A percentile compares a stretch with the other conserved stretches of the same genome.
Evolutionary conservation across 2,329 filamentous ascomycete genomes (phyloP).

Genomic region (Pezicula neosporulosa): DNA sequence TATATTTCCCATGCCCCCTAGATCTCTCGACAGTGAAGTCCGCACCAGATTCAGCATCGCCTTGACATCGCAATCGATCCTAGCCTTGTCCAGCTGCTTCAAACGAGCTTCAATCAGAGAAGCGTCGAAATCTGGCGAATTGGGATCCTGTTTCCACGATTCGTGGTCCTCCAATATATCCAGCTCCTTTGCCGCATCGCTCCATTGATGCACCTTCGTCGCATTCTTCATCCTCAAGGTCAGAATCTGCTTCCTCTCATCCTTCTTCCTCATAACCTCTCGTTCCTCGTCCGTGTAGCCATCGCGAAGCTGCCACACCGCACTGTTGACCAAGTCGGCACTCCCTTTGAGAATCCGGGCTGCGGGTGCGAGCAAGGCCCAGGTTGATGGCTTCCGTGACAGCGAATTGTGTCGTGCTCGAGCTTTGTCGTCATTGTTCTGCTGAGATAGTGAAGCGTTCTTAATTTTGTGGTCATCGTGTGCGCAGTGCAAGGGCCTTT

Average conservation of each 20-base stretch:
- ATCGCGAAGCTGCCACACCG: slow-evolving; percentile 22
- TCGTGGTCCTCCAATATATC: slow-evolving; percentile 79
- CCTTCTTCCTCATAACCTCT: slow-evolving; percentile 40
- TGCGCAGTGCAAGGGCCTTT: slow-evolving; percentile 13
- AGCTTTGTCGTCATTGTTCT: slow-evolving; percentile 5
- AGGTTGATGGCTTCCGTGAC: slow-evolving; percentile 5
- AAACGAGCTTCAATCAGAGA: slow-evolving; percentile 67
- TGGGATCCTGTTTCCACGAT: slow-evolving; percentile 69
- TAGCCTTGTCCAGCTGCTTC: slow-evolving; percentile 70
- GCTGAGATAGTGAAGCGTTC: slow-evolving; percentile 10
- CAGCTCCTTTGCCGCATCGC: slow-evolving; percentile 69
- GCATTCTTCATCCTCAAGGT: slow-evolving; percentile 65
- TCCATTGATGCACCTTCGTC: slow-evolving; percentile 68
- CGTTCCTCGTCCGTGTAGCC: slow-evolving; percentile 40
- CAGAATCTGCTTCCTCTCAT: slow-evolving; percentile 60
- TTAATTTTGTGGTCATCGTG: slow-evolving; percentile 4
- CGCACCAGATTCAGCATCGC: slow-evolving; percentile 79
- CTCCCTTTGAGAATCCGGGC: slow-evolving; percentile 20
- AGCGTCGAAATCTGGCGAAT: slow-evolving; percentile 53
- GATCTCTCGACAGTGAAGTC: slow-evolving; percentile 73
- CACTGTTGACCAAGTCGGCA: slow-evolving; percentile 21
- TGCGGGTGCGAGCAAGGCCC: slow-evolving; percentile 21
- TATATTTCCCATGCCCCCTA: slow-evolving; percentile 83
- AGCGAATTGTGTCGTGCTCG: slow-evolving; percentile 7
- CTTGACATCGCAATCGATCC: slow-evolving; percentile 66